Evolutionary conservation across 2,329 filamentous ascomycete genomes (phyloP), one percentile per base, ranked within the genome.

Genomic region (Thelonectria discophora): DNA sequence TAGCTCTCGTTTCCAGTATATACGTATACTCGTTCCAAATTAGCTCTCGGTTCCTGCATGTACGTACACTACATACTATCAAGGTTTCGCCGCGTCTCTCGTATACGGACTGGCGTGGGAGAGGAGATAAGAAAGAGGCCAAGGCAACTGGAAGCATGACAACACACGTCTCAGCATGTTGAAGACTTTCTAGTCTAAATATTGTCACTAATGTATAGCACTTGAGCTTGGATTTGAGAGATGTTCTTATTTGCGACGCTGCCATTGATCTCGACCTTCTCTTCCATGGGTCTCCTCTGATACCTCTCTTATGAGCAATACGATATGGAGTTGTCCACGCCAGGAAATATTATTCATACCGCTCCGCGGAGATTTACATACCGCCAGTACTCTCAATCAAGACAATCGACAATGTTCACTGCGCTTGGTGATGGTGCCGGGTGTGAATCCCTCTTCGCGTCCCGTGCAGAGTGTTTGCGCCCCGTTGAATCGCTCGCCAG

Each of bases 271-370:
- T 11, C 34, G 34, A 13, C 3, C 15, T 15, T 15, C 4, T 13
- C 34, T 15, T 37, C 12, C 34, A 37, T 6, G 34, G 27, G 34
- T 8, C 34, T 37, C 15, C 34, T 15, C 7, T 37, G 3, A n/a
- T n/a, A n/a, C 21, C 21, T 24, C 3, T 24, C 6, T 4, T 24
- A 24, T 24, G 6, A 24, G 3, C 21, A 24, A 24, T 24, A 24
- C n/a, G n/a, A 24, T 6, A 24, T 6, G 21, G 21, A 24, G 21
- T 37, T 12, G 34, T 37, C 34, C 1, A 8, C 39, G 39, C 51
- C 39, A 21, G n/a, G 20, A 54, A 54, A 54, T 45, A 39, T 54
- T 54, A 39, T 39, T 39, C 51, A 45, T 34, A 21, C 39, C 39
- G 40, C 13, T 27, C 21, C 24, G n/a, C n/a, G n/a, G n/a, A n/a